Percentiles rank a stretch among this genome's conserved stretches.
These are phyloP conservation scores for Peronospora destructor DNA, from an alignment of 352 stramenopile species.

Conservation along the genomic window DNA sequence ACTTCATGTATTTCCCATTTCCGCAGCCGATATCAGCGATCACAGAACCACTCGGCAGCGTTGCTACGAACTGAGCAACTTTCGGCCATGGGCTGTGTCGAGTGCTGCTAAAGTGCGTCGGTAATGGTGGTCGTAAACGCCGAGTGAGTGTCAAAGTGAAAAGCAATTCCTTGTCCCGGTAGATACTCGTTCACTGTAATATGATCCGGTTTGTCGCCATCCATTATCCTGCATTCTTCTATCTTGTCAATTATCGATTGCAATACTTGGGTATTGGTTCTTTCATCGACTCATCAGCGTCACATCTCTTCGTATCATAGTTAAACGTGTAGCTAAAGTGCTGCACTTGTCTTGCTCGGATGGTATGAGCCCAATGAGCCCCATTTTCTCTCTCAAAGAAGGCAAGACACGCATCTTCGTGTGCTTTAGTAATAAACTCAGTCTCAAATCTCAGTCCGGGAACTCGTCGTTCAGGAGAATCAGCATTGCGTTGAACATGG, in stretches of 20 bases:
- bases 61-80: slow-evolving; percentile 59
- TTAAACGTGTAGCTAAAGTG: slow-evolving; percentile 87
- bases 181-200: slow-evolving; percentile 88
- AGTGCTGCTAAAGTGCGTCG: slow-evolving; percentile 80
- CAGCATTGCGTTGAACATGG: slow-evolving; percentile 44
- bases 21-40: slow-evolving; percentile 80
- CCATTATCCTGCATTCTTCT: slow-evolving; percentile 44
- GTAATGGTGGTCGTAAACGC: slow-evolving; percentile 80
- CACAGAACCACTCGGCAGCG: slow-evolving; percentile 47
- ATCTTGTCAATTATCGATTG: slow-evolving; percentile 48
- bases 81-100: slow-evolving; percentile 79
- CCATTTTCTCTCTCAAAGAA: slow-evolving; percentile 57
- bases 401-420: slow-evolving; percentile 46
- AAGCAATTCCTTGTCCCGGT: slow-evolving; percentile 81
- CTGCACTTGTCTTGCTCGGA: slow-evolving; percentile 80
- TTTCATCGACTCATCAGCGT: slow-evolving; percentile 38
- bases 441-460: slow-evolving; percentile 53
- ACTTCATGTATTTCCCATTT: slow-evolving; percentile 88
- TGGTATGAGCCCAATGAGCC: slow-evolving; percentile 54
- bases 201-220: slow-evolving; percentile 51
- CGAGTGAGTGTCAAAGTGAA: slow-evolving; percentile 85
- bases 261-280: slow-evolving; percentile 43
- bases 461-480: slow-evolving; percentile 35
- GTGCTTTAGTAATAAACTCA: slow-evolving; percentile 57
- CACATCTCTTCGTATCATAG: slow-evolving; percentile 72